Evolutionary conservation across 1,139 yeast genomes (phyloP), one percentile per base, ranked within the genome.

Genomic region (Groenewaldozyma sp.): DNA sequence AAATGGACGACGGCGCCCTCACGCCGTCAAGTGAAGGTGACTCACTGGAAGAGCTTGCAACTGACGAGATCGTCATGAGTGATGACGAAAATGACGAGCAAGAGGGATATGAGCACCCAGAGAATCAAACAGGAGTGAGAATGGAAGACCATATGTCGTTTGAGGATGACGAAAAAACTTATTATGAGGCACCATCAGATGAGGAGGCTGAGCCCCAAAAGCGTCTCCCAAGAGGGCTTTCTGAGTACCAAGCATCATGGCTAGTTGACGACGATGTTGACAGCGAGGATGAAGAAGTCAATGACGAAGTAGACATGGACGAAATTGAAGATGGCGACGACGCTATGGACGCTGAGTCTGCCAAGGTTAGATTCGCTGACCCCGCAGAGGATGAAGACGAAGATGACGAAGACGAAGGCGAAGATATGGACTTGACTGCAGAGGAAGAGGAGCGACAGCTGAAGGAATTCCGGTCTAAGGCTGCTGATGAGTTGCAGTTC

Each of bases 211-310:
- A 56, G 31, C 40, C 51, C 28, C 61, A 63, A 55, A 65, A 62
- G 43, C 73, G 68, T 52, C 66, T 84, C 24, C 97, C 97, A 16
- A 74, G 74, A 54, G 97, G 97, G 18, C 80, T 94, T 36, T 87
- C 96, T 0, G 94, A 82, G 43, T 88, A 88, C 59, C 98, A 91
- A 64, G 84, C 95, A 5, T 76, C 84, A 56, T 91, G 98, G 98
- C 73, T 82, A 52, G 65, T 86, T 37, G 93, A 74, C 38, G 79
- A 77, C 41, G n/a, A n/a, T n/a, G n/a, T n/a, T n/a, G 71, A 64
- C 29, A 50, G 60, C 21, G 68, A 61, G 28, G 51, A 60, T 24
- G 53, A 46, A 13, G 65, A 58, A 42, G 55, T 68, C 33, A 53
- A 74, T 26, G 76, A 73, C 37, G 74, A 71, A 29, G 78, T 72